These are phyloP conservation scores for Colletotrichum australisinense DNA, from an alignment of 2,329 filamentous ascomycete genomes.

Conservation along the genomic window DNA sequence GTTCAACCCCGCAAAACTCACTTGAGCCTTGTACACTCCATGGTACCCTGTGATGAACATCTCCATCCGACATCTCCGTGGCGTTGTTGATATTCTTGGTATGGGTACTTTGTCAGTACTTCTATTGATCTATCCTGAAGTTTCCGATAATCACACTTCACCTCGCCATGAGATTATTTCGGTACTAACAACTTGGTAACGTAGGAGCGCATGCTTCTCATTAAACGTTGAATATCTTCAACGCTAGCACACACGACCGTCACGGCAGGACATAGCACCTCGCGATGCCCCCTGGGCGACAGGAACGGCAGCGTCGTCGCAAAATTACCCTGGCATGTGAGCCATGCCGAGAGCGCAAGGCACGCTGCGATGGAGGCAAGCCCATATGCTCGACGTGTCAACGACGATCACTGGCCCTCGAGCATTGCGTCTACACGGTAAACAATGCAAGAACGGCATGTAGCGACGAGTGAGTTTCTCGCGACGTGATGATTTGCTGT, in stretches of 20 bases:
- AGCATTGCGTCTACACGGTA: slow-evolving; percentile 51
- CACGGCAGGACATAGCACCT: not conserved
- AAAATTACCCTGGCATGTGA: slow-evolving; percentile 54
- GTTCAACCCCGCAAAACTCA: not conserved
- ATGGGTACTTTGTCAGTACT: not conserved
- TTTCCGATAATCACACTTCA: not conserved
- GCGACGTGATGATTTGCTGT: accelerated
- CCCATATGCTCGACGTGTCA: slow-evolving; percentile 56
- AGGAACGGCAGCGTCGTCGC: slow-evolving; percentile 14
- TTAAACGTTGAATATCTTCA: not conserved
- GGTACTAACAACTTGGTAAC: not conserved
- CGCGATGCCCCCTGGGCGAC: not conserved
- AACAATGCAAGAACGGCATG: slow-evolving; percentile 48
- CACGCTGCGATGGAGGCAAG: slow-evolving; percentile 55
- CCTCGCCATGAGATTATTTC: not conserved
- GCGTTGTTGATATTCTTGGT: not conserved
- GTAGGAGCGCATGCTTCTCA: not conserved
- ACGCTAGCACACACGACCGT: not conserved
- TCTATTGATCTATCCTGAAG: not conserved
- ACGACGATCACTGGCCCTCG: slow-evolving; percentile 45
- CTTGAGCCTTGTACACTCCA: not conserved
- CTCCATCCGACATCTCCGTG: not conserved
- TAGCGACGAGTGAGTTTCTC: not conserved
- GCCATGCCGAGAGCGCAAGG: slow-evolving; percentile 53
- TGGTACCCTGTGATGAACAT: not conserved